Percentiles rank a stretch among this genome's conserved stretches.
Conservation (phyloP, 2,329 filamentous ascomycete genomes). For the Magnaporthales sp. region DNA sequence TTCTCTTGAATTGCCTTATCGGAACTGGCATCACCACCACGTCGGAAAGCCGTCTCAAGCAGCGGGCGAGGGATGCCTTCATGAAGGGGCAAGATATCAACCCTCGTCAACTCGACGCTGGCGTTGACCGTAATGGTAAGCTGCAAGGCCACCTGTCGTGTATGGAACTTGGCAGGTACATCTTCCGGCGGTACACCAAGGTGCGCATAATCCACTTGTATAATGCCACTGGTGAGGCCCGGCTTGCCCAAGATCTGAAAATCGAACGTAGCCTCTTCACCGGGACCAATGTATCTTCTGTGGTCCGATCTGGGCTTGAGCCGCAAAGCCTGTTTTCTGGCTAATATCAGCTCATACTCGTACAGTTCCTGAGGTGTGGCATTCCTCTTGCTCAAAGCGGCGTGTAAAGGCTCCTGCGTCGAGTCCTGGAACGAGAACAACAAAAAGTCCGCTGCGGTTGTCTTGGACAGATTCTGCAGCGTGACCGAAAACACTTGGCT, state of each 20-base stretch:
- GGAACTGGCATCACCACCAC: neutral
- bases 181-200: conserved; percentile 64
- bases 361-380: conserved; percentile 72
- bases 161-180: conserved; percentile 68
- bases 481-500: conserved; percentile 68
- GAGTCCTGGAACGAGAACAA: conserved; percentile 88
- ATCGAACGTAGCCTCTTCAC: conserved; percentile 61
- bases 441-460: conserved; percentile 71
- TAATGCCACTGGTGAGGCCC: conserved; percentile 67
- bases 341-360: conserved; percentile 74
- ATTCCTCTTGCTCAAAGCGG: conserved; percentile 67
- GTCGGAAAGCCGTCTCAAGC: conserved; percentile 32
- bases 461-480: conserved; percentile 64
- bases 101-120: conserved; percentile 71
- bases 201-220: conserved; percentile 81
- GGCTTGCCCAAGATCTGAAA: conserved; percentile 83
- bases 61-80: conserved; percentile 53
- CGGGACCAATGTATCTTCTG: conserved; percentile 52
- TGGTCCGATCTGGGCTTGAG: conserved; percentile 29
- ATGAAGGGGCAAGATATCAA: conserved; percentile 70
- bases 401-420: conserved; percentile 67
- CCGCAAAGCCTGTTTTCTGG: conserved; percentile 62
- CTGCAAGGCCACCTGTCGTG: conserved; percentile 71
- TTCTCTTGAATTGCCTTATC: neutral
- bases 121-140: conserved; percentile 87